Base-by-base conservation (phyloP, 352 stramenopile genomes). In the Phytopythium litorale region DNA sequence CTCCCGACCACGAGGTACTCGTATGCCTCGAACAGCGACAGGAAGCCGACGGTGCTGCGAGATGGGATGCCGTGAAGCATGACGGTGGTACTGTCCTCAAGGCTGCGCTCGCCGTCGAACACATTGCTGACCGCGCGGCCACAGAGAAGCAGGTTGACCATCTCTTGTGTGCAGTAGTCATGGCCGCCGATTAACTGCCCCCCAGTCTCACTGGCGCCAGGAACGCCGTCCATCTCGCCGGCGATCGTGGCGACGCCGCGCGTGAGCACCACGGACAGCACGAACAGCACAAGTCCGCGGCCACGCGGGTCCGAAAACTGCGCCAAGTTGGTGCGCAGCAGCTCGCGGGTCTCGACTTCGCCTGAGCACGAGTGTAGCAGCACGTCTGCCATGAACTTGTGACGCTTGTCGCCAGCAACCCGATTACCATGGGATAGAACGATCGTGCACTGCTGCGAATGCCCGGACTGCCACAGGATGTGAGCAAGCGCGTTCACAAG, bases 141-240 rank as follows among this genome's bases (percentile, higher is more conserved):
- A 25, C 89, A 88, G 8, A 99, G 71, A n/a, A 99, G 68, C 42
- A 99, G 67, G 76, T 99, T 99, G 9, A 99, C 97, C 28, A 99
- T 79, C 68, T 99, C 97, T 62, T 99, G 94, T 0, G 85, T 94
- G 58, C 88, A 95, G 51, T 97, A 97, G 60, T 96, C 87, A 62
- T 97, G 89, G 0, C 67, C 71, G 15, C 90, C 90, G 42, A 97
- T 92, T 45, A 97, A 72, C 60, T 85, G 79, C 4, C 76, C 72
- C 25, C 70, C 73, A 7, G 65, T 59, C 25, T 79, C 73, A 15
- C 25, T 54, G 7, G 60, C 46, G 46, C 78, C 76, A 40, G 78
- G 84, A 19, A 83, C 58, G 6, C 80, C 63, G 56, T 98, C 94
- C 83, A 98, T 97, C 62, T 98, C 93, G 43, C 57, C 63, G 40